These are phyloP conservation scores for Nigrospora sphaerica DNA, from an alignment of 2,329 filamentous ascomycete species.

Conservation along the genomic window DNA sequence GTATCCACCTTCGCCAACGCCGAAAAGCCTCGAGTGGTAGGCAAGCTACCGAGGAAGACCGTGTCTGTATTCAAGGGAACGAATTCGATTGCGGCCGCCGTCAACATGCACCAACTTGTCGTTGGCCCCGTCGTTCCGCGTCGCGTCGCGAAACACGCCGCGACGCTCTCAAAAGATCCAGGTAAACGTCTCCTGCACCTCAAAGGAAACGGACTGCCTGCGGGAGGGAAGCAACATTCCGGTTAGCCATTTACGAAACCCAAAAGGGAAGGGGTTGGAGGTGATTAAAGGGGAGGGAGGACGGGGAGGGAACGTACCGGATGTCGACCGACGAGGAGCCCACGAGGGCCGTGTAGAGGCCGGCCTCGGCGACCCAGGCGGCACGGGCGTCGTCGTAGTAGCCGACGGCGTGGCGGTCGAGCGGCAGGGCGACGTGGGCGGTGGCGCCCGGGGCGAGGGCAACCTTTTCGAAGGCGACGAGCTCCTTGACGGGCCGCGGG, in stretches of 20 bases:
- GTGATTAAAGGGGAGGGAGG: not conserved
- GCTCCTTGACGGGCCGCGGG: constrained; percentile 62
- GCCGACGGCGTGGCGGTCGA: constrained; percentile 45
- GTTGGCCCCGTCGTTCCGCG: no score
- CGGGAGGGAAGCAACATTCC: constrained; percentile 12
- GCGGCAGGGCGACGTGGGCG: constrained; percentile 34
- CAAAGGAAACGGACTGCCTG: constrained; percentile 44
- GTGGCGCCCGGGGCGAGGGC: constrained; percentile 49
- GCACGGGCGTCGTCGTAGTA: constrained; percentile 56
- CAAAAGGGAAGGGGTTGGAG: constrained; percentile 8
- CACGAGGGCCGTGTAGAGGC: constrained; percentile 52
- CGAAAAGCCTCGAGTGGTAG: no score
- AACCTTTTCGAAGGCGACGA: constrained; percentile 63
- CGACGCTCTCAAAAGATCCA: constrained; percentile 47
- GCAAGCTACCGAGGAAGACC: no score
- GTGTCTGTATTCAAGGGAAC: no score
- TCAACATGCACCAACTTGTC: no score
- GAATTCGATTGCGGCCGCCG: no score
- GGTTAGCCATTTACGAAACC: not conserved
- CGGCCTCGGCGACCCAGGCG: constrained; percentile 61
- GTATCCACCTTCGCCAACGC: no score
- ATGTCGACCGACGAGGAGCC: constrained; percentile 58
- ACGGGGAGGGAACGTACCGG: constrained; percentile 45
- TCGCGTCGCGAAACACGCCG: no score
- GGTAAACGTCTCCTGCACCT: constrained; percentile 57